Conservation (phyloP, 129 eudicot species). For the Lactuca sativa region DNA sequence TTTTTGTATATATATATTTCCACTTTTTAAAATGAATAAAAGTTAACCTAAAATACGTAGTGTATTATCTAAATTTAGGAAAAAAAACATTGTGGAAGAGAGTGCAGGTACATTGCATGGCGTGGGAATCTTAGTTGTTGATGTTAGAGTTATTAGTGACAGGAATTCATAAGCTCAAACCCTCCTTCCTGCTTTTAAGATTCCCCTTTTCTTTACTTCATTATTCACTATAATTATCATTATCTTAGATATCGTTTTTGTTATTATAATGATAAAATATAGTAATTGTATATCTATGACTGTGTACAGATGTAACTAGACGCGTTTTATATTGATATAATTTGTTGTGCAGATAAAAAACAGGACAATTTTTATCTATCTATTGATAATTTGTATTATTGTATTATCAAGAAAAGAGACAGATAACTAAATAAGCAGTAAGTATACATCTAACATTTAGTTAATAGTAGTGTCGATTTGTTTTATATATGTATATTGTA, state of each 20-base stretch:
- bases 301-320: conserved; percentile 25
- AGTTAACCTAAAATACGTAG: too few species aligned
- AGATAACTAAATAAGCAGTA: not conserved
- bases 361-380: conserved; percentile 25
- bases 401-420: conserved; percentile 5
- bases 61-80: not conserved
- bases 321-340: conserved; percentile 10
- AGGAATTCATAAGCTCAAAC: conserved; percentile 42
- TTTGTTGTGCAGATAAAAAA: conserved; percentile 8
- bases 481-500: too few species aligned
- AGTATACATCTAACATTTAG: too few species aligned
- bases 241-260: not conserved
- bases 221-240: conserved; percentile 4
- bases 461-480: too few species aligned
- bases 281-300: not conserved
- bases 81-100: conserved; percentile 3
- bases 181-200: conserved; percentile 57
- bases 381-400: not conserved
- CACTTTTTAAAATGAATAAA: not conserved
- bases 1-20: too few species aligned
- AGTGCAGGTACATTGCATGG: conserved; percentile 44
- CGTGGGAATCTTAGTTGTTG: conserved; percentile 49
- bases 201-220: conserved; percentile 18
- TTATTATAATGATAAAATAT: conserved; percentile 15
- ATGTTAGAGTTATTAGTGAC: conserved; percentile 50